These are phyloP conservation scores for Xerocomellus amylosporus DNA, from an alignment of 768 basidiomycete species.

Conservation along the genomic window DNA sequence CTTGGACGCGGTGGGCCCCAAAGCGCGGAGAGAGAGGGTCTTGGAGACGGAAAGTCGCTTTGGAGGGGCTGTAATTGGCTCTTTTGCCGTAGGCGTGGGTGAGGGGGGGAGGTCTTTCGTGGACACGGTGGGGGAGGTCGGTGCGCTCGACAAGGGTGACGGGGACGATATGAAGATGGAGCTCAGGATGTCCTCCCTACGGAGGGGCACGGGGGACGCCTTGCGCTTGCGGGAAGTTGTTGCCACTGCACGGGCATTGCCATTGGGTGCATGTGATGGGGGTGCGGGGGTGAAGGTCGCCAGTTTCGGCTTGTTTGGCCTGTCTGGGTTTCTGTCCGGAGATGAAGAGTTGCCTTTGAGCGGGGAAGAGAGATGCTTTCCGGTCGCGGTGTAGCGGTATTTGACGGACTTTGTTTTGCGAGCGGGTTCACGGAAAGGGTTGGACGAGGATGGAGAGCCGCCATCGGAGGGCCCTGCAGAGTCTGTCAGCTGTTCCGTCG, in stretches of 20 bases:
- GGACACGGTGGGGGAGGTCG: slow-evolving; percentile 12
- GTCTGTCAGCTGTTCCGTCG: slow-evolving; percentile 33
- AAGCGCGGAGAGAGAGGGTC: slow-evolving; percentile 10
- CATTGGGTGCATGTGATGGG: slow-evolving; percentile 13
- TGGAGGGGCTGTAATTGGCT: background rate
- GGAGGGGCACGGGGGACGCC: slow-evolving; percentile 9
- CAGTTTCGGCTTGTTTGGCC: slow-evolving; percentile 2
- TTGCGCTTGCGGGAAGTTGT: slow-evolving; percentile 31
- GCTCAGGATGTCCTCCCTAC: slow-evolving; percentile 6
- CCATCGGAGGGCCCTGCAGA: slow-evolving; percentile 25
- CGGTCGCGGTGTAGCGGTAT: slow-evolving; percentile 32
- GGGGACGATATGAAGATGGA: slow-evolving; percentile 17
- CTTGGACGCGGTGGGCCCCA: slow-evolving; percentile 8
- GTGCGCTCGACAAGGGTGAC: slow-evolving; percentile 29
- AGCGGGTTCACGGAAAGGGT: slow-evolving; percentile 26
- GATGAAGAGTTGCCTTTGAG: slow-evolving; percentile 32
- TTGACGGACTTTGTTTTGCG: slow-evolving; percentile 28
- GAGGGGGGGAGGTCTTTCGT: slow-evolving; percentile 18
- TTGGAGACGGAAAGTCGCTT: slow-evolving; percentile 11
- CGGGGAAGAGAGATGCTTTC: slow-evolving; percentile 34
- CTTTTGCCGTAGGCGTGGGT: slow-evolving; percentile 6
- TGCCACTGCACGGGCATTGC: slow-evolving; percentile 8
- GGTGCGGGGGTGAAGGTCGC: slow-evolving; percentile 9
- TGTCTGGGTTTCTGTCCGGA: slow-evolving; percentile 24
- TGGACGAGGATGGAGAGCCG: slow-evolving; percentile 16